Evolutionary conservation across 495 filamentous ascomycete species (phyloP).

Genomic region (Rostrohypoxylon terebratum): DNA sequence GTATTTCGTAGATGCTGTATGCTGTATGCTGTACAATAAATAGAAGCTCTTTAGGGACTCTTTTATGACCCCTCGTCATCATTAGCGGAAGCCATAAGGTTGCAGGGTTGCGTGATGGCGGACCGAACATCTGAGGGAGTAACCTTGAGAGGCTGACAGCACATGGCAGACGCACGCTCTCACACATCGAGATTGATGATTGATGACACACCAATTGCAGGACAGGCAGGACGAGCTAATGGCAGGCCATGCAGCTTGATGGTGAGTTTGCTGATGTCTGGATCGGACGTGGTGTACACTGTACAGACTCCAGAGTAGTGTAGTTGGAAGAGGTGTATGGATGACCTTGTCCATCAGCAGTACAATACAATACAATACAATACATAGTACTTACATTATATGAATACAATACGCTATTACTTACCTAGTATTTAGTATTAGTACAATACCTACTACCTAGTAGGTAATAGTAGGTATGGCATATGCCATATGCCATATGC

Average conservation of each 20-base stretch:
- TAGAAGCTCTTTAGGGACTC: too few species aligned
- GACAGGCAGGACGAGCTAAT: slow-evolving; percentile 6
- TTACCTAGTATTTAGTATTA: too few species aligned
- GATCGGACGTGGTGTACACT: slow-evolving; percentile 8
- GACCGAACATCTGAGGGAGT: slow-evolving; percentile 33
- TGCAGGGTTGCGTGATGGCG: slow-evolving; percentile 31
- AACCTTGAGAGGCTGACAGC: slow-evolving; percentile 41
- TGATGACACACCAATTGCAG: slow-evolving; percentile 23
- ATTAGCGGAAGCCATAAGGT: slow-evolving; percentile 25
- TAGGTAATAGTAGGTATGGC: too few species aligned
- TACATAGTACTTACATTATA: too few species aligned
- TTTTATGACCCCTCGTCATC: slow-evolving; percentile 23
- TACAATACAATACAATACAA: neutral
- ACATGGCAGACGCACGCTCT: slow-evolving; percentile 39
- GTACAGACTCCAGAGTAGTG: neutral
- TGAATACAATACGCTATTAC: too few species aligned
- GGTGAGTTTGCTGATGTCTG: slow-evolving; percentile 7
- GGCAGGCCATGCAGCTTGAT: slow-evolving; percentile 3
- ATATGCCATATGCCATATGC: neutral
- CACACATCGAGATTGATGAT: slow-evolving; percentile 41
- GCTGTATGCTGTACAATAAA: too few species aligned
- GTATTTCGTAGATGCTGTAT: slow-evolving; percentile 17
- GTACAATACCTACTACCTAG: too few species aligned
- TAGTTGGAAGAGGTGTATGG: neutral
- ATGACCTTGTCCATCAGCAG: slow-evolving; percentile 7